Evolutionary conservation across 2,329 filamentous ascomycete species (phyloP), one percentile per base, ranked within the genome.

Genomic region (Cordyceps tenuipes): DNA sequence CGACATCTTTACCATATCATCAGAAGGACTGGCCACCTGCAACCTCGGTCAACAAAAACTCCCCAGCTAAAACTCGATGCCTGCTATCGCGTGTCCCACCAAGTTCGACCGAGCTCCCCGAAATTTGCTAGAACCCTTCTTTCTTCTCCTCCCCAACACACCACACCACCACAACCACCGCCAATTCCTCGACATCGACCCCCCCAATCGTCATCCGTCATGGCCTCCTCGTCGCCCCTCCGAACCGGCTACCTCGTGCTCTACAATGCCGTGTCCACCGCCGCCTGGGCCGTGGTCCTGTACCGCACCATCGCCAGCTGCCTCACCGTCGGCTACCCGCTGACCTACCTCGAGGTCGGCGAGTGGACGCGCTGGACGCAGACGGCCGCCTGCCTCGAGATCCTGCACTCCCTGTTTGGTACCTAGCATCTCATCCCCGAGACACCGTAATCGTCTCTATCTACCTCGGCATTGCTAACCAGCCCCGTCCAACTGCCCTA

Each of bases 401-500:
- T 97, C 51, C 68, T 91, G 63, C 93, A 97, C 76, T 88, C 90
- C 53, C 72, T 89, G 0, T 73, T 89, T 39, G 90, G 92, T 92
- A 76, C 61, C 79, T 8, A 23, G 26, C 26, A 29, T 29, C 26
- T 29, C 26, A 29, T 29, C 26, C 26, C 26, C 3, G 6, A 29
- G 26, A 29, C 26, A 6, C 26, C 3, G 26, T 6, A 29, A 29
- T 29, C 6, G 26, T 29, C 26, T 29, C 26, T 29, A 6, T n/a
- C n/a, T n/a, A n/a, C 26, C 26, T 29, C 26, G 26, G 3, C 34
- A 5, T 57, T 50, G 46, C 59, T 60, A 51, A 60, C 21, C 21
- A 47, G n/a, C 3, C 3, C 3, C 34, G 19, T n/a, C 26, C 26
- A 51, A 12, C 34, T 21, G n/a, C 13, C 43, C 36, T 10, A 4